Evolutionary conservation across 192 early-diverging fungal species (phyloP).

Genomic region (Chytriomyces sp.): DNA sequence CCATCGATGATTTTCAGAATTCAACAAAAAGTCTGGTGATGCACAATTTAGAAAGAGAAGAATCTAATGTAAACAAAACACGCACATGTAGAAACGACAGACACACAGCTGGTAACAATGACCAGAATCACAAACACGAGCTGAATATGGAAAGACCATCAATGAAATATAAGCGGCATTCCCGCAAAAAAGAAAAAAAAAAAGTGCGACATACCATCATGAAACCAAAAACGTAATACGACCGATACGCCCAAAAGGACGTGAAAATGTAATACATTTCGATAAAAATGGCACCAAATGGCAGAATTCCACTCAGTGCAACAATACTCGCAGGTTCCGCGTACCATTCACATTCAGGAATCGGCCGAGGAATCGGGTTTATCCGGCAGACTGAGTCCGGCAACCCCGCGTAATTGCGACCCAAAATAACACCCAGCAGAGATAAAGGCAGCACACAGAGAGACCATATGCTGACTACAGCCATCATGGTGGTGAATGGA

Average conservation of each 20-base stretch:
- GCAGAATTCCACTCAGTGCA: conserved; percentile 78
- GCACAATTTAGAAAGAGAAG: not conserved
- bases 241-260: conserved; percentile 87
- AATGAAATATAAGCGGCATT: not conserved
- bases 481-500: conserved; percentile 83
- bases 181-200: conserved; percentile 12
- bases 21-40: conserved; percentile 77
- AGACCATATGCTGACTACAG: conserved; percentile 81
- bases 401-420: conserved; percentile 64
- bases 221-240: conserved; percentile 95
- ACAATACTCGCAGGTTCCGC: conserved; percentile 75
- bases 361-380: conserved; percentile 93
- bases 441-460: conserved; percentile 84
- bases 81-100: conserved; percentile 81
- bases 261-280: conserved; percentile 97
- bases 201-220: conserved; percentile 59
- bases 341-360: conserved; percentile 83
- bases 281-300: conserved; percentile 93
- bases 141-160: conserved; percentile 12
- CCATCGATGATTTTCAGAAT: conserved; percentile 87
- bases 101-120: conserved; percentile 83
- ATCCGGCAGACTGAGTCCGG: conserved; percentile 79
- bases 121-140: conserved; percentile 85
- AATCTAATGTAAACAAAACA: not conserved
- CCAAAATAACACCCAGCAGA: conserved; percentile 77